Evolutionary conservation across 2,329 filamentous ascomycete genomes (phyloP).

Genomic region (Colletotrichum sp.): DNA sequence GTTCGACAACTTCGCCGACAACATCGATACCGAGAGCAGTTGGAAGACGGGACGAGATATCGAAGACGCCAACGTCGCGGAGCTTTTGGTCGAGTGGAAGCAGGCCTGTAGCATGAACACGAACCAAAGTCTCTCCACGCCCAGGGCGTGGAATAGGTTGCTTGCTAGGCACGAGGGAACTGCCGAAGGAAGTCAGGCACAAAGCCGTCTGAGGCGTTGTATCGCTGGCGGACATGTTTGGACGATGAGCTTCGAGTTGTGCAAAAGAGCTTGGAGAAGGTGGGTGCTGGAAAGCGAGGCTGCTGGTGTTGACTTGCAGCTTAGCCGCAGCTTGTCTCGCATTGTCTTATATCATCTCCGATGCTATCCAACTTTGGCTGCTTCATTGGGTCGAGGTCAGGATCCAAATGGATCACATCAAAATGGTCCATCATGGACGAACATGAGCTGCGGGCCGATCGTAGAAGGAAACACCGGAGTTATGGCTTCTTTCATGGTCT

Average conservation of each 20-base stretch:
- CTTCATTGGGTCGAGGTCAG: neutral
- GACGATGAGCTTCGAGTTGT: neutral
- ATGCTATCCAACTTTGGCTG: neutral
- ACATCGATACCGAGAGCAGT: neutral
- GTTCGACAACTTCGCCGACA: neutral
- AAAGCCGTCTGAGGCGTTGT: neutral
- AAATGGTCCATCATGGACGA: neutral
- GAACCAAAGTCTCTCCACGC: neutral
- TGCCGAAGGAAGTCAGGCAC: neutral
- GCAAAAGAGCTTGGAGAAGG: neutral
- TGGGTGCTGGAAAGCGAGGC: neutral
- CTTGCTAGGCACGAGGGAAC: neutral
- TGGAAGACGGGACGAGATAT: neutral
- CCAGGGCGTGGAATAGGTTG: neutral
- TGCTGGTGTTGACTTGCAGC: neutral
- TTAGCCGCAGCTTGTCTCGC: neutral
- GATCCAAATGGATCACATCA: neutral
- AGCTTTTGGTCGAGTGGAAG: neutral
- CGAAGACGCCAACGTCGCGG: neutral
- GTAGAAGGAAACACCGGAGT: neutral
- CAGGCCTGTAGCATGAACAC: neutral
- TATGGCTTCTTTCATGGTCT: neutral
- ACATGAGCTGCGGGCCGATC: too few species aligned
- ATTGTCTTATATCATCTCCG: neutral
- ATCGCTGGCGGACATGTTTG: neutral